These are phyloP conservation scores for Mycena kentingensis DNA, from an alignment of 768 basidiomycete genomes.

Conservation along the genomic window DNA sequence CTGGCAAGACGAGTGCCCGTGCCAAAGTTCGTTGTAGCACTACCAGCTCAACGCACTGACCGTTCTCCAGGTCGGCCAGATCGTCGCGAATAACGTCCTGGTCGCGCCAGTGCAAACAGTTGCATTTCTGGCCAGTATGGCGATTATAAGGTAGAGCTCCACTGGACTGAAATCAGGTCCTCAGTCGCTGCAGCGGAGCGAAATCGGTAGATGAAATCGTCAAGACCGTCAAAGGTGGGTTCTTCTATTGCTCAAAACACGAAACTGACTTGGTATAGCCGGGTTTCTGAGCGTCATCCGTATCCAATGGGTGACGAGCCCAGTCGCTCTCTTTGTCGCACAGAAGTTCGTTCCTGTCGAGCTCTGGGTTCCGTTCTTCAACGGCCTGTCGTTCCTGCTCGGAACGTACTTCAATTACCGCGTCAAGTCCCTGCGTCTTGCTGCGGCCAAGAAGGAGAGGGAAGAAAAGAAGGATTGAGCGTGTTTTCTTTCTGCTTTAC, in stretches of 20 bases:
- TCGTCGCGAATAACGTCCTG: constrained; percentile 75
- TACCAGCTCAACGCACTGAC: background rate
- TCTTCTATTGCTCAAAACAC: constrained; percentile 67
- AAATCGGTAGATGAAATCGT: constrained; percentile 62
- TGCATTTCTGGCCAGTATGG: constrained; percentile 81
- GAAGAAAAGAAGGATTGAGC: constrained; percentile 14
- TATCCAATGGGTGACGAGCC: constrained; percentile 48
- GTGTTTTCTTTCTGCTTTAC: constrained; percentile 8
- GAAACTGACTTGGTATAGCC: constrained; percentile 23
- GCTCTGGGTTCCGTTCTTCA: constrained; percentile 92
- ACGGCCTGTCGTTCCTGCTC: constrained; percentile 69
- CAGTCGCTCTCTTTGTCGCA: constrained; percentile 71
- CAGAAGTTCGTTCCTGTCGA: constrained; percentile 72
- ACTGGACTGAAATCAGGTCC: too few species aligned
- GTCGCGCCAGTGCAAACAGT: constrained; percentile 72
- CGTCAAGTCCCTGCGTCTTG: constrained; percentile 62
- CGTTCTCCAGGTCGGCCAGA: constrained; percentile 53
- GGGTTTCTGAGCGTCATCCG: constrained; percentile 76
- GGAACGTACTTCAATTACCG: constrained; percentile 81
- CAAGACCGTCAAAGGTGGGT: constrained; percentile 71
- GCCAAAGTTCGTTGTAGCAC: background rate
- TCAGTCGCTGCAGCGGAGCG: constrained; percentile 79
- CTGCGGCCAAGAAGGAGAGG: constrained; percentile 48
- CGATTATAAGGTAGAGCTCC: too few species aligned
- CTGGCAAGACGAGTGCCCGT: constrained; percentile 62